Percentiles rank a stretch among this genome's conserved stretches.
Evolutionary conservation across 805 yeast genomes (phyloP).

Genomic region (Candida insectorum): DNA sequence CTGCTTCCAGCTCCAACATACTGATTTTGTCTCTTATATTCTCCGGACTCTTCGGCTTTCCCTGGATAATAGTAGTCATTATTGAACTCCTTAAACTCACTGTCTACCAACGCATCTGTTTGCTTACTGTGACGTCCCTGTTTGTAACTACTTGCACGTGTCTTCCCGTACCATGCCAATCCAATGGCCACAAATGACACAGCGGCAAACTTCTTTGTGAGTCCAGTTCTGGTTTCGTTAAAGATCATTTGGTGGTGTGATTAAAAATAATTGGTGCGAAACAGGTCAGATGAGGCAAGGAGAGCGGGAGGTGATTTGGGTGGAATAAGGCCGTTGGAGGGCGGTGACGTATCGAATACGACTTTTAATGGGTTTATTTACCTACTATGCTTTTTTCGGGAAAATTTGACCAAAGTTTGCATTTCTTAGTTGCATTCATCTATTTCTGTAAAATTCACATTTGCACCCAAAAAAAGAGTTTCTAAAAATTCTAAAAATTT

Average conservation of each 20-base stretch:
- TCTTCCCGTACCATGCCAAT: constrained; percentile 32
- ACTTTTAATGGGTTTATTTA: no score
- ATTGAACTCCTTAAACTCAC: constrained; percentile 28
- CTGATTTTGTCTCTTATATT: constrained; percentile 49
- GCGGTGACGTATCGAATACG: no score
- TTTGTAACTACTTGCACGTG: constrained; percentile 30
- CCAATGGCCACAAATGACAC: constrained; percentile 29
- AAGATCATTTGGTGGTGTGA: constrained; percentile 4
- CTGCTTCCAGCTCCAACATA: constrained; percentile 69
- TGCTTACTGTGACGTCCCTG: constrained; percentile 33
- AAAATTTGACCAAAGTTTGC: no score
- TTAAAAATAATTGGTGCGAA: no score
- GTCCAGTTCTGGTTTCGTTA: constrained; percentile 33
- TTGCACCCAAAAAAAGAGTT: no score
- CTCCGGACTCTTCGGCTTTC: constrained; percentile 24
- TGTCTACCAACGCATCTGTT: constrained; percentile 33
- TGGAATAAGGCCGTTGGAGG: no score
- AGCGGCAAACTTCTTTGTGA: constrained; percentile 31
- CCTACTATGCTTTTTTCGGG: no score
- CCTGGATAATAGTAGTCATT: constrained; percentile 47
- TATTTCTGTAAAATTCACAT: no score
- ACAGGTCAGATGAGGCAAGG: no score
- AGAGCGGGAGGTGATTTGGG: no score
- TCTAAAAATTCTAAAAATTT: no score
- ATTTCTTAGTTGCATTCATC: no score